These are phyloP conservation scores for Rosa lucieae DNA, from an alignment of 306 rosid species.

Conservation along the genomic window DNA sequence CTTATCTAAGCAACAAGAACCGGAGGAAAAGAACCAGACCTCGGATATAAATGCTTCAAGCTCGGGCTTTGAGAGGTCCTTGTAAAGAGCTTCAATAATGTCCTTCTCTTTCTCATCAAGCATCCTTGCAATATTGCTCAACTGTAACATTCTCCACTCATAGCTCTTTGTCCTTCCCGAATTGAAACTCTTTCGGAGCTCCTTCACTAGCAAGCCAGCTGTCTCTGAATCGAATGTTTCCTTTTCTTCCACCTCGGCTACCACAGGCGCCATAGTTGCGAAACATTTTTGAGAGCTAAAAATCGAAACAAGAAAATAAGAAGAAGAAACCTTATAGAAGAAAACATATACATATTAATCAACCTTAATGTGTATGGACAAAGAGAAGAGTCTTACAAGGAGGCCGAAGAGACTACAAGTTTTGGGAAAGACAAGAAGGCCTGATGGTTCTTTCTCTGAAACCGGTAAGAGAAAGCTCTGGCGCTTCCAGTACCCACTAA, in stretches of 20 bases:
- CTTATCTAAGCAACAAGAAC: neutral
- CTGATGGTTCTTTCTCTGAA: neutral
- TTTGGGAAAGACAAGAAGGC: neutral
- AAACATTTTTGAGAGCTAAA: conserved; percentile 35
- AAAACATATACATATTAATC: neutral
- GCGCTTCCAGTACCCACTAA: conserved; percentile 7
- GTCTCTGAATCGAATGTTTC: conserved; percentile 40
- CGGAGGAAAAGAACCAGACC: conserved; percentile 33
- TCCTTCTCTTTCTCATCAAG: conserved; percentile 64
- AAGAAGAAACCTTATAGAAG: neutral
- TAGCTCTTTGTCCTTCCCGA: conserved; percentile 72
- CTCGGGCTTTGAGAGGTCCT: conserved; percentile 71
- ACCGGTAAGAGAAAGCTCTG: neutral
- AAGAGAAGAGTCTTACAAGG: neutral
- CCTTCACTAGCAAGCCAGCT: conserved; percentile 48
- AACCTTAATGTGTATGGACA: neutral
- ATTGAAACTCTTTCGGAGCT: conserved; percentile 52
- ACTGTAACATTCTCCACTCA: conserved; percentile 72
- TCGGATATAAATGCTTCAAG: conserved; percentile 66
- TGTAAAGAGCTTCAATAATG: conserved; percentile 54
- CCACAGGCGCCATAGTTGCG: conserved; percentile 42
- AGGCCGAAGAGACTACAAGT: conserved; percentile 7
- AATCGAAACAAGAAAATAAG: neutral
- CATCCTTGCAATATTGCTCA: conserved; percentile 63
- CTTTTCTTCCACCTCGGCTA: conserved; percentile 42